Percentiles rank a stretch among this genome's conserved stretches.
Evolutionary conservation across 2,329 filamentous ascomycete species (phyloP).

Genomic region (Colletotrichum sp.): DNA sequence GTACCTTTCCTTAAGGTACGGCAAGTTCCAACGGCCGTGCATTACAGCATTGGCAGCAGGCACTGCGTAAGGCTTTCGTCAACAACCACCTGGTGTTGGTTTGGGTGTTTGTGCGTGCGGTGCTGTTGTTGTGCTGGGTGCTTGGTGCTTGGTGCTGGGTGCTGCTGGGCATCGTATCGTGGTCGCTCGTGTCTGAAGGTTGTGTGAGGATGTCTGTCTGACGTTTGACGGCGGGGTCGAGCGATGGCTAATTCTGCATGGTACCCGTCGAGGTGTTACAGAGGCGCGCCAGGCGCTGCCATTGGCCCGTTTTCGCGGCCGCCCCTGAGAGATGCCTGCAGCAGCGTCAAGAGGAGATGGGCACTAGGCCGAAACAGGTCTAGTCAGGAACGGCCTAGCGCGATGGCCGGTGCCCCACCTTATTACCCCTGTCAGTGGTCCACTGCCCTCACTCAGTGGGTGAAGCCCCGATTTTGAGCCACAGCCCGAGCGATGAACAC

Average conservation of each 20-base stretch:
- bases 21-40: neutral
- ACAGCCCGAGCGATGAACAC: neutral
- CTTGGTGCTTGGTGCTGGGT: neutral
- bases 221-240: slow-evolving; percentile 45
- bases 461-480: neutral
- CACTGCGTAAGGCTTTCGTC: neutral
- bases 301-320: slow-evolving; percentile 29
- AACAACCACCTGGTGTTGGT: neutral
- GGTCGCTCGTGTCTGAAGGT: slow-evolving; percentile 20
- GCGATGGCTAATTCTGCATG: slow-evolving; percentile 33
- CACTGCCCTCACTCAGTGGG: neutral
- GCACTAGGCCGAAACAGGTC: neutral
- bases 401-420: neutral
- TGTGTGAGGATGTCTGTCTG: slow-evolving; percentile 25
- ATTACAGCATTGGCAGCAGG: neutral
- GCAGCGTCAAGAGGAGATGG: neutral
- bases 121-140: neutral
- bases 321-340: slow-evolving; percentile 10
- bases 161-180: neutral
- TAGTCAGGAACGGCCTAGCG: slow-evolving; percentile 5
- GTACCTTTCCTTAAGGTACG: neutral
- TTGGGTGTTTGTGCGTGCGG: neutral
- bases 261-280: slow-evolving; percentile 37
- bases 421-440: neutral
- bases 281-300: slow-evolving; percentile 35